Base-by-base conservation (phyloP, 352 stramenopile species). In the Phytophthora agathidicida region DNA sequence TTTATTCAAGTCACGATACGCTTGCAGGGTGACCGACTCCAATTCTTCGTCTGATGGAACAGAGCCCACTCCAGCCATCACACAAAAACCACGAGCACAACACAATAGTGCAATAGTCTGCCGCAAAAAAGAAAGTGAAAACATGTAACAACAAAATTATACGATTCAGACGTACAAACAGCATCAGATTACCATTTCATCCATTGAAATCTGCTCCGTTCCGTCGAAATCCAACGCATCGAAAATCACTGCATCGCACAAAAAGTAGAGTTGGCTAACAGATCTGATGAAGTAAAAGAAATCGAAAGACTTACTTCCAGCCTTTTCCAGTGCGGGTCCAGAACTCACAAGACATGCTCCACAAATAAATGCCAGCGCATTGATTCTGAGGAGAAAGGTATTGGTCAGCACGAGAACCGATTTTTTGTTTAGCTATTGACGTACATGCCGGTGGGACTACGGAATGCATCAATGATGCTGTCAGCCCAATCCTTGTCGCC, bases 151-250 rank as follows among this genome's bases (percentile, higher is more conserved):
- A 32, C 30, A 42, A 27, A 35, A 33, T 32, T n/a, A n/a, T n/a
- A n/a, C n/a, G n/a, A n/a, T n/a, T n/a, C n/a, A n/a, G n/a, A n/a
- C n/a, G n/a, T n/a, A n/a, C n/a, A 14, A 19, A 14, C 23, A 8
- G 7, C 8, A 30, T 23, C 17, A 39, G 2, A 42, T 4, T 52
- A 88, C 75, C 82, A 89, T 88, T 51, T 91, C 82, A 52, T 91
- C 82, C 75, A 91, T 88, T 2, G 82, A 87, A 47, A 89, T 87
- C 45, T 88, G 63, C 44, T 86, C 77, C 0, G 79, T 91, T 36
- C 67, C 56, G 61, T 86, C 78, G 62, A 91, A 91, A 55, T 91
- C 82, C 31, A 91, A 73, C 7, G 79, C 77, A n/a, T 88, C 77
- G 45, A 91, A 91, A 13, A 88, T 69, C 49, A 91, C 82, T 91